Base-by-base conservation (phyloP, 2,329 filamentous ascomycete genomes). In the Podosphaera aphanis region DNA sequence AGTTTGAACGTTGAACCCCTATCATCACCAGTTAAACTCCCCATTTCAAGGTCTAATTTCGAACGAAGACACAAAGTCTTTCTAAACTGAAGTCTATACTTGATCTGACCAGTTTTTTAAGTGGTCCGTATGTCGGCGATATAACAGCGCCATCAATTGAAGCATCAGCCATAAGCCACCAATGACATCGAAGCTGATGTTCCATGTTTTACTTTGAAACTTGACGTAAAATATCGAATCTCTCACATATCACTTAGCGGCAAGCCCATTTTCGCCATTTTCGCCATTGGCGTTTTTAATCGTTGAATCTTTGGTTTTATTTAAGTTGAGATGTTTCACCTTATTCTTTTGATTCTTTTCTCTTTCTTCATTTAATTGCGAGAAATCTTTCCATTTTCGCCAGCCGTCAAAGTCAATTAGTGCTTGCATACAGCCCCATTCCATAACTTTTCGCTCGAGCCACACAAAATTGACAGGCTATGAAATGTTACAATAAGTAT, bases 361-460 rank as follows among this genome's bases (percentile, higher is more conserved):
- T 1, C 29, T 46, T 25, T 40, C 19, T 67, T 57, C 49, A 19
- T 39, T 49, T n/a, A 45, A 43, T 42, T 55, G 49, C 1, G 48
- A 67, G 57, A 83, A 88, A 56, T 90, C 83, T 61, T 93, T 93
- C 90, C 90, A 98, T 62, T 84, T 84, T 46, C 86, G 75, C 90
- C 90, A 98, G 50, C 90, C 90, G 60, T 95, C 88, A 60, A 90
- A 95, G 65, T 98, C 90, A 57, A 98, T 95, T 20, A 98, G 71
- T 8, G 90, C 90, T 66, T 95, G 90, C 90, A 98, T 98, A 66
- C 90, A 95, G 47, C 90, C 90, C 90, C 90, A 98, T 68, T 98
- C 90, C 64, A 92, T 94, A 54, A 95, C 86, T 62, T 98, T 98
- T 48, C 88, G 77, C 61, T 94, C 84, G 21, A 98, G 73, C 86